Conservation (phyloP, 768 basidiomycete species). For the Kwoniella sp. region DNA sequence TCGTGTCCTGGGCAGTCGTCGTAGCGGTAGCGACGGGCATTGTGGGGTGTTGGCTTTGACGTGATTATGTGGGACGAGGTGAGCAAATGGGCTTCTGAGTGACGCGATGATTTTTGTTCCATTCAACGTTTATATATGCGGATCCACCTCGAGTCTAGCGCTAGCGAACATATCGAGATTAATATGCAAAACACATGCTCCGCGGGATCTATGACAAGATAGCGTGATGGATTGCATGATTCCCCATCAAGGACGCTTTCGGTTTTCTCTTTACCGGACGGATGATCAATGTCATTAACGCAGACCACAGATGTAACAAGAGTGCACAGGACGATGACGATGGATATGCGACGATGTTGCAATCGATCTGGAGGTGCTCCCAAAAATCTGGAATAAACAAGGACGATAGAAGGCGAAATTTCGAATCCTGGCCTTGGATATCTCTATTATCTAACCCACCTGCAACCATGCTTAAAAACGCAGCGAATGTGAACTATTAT, state of each 20-base stretch:
- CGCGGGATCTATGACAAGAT: neutral
- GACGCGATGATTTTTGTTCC: neutral
- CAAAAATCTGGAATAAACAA: neutral
- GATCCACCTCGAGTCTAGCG: neutral
- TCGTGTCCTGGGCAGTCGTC: conserved; percentile 5
- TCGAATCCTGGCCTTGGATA: neutral
- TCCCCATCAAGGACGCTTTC: neutral
- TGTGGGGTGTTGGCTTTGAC: neutral
- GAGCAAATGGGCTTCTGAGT: too few species aligned
- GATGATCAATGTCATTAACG: too few species aligned
- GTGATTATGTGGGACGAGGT: too few species aligned
- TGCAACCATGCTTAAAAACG: too few species aligned
- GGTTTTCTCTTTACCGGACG: neutral
- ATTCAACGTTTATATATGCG: neutral
- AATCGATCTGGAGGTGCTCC: neutral
- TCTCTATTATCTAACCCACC: too few species aligned
- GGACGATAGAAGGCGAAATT: neutral
- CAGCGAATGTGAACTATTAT: too few species aligned
- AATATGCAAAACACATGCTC: neutral
- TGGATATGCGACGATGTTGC: neutral
- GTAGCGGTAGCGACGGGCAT: conserved; percentile 27
- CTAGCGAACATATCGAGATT: neutral
- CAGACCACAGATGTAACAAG: too few species aligned
- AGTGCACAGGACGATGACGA: neutral
- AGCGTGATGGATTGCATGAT: neutral